These are phyloP conservation scores for Hymenoscyphus salicellus DNA, from an alignment of 2,329 filamentous ascomycete species.

Conservation along the genomic window DNA sequence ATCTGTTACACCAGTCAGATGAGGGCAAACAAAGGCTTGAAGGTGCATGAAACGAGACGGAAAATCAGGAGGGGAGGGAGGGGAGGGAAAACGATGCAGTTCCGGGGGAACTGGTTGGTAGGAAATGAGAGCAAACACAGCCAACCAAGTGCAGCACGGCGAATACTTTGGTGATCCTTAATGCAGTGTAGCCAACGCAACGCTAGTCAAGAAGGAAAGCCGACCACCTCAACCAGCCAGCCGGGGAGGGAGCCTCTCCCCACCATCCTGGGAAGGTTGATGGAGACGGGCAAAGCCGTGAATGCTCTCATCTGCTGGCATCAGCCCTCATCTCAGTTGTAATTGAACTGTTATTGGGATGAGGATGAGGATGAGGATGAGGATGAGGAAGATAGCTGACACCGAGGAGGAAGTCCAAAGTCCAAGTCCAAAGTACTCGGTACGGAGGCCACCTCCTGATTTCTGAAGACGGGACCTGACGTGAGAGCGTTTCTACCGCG, in stretches of 20 bases:
- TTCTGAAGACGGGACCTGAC: background rate
- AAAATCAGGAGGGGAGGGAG: background rate
- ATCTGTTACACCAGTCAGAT: constrained; percentile 21
- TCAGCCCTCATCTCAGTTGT: too few relatives aligned
- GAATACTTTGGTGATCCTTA: background rate
- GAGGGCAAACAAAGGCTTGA: constrained; percentile 25
- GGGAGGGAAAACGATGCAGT: background rate
- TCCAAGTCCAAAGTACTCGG: background rate
- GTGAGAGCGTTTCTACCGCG: background rate
- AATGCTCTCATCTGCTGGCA: too few relatives aligned
- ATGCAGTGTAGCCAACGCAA: too few relatives aligned
- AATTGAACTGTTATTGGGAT: too few relatives aligned
- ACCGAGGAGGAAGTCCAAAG: background rate
- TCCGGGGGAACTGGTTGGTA: background rate
- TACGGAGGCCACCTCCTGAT: background rate
- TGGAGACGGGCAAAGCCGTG: too few relatives aligned
- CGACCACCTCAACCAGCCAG: too few relatives aligned
- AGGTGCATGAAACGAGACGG: constrained; percentile 22
- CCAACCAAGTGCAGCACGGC: constrained; percentile 10
- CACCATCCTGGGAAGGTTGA: background rate
- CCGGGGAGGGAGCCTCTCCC: background rate
- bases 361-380: background rate
- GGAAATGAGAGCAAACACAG: constrained; percentile 15
- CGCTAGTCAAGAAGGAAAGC: too few relatives aligned
- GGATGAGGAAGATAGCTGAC: background rate